These are phyloP conservation scores for Phytophthora sp. DNA, from an alignment of 352 stramenopile genomes.

Conservation along the genomic window DNA sequence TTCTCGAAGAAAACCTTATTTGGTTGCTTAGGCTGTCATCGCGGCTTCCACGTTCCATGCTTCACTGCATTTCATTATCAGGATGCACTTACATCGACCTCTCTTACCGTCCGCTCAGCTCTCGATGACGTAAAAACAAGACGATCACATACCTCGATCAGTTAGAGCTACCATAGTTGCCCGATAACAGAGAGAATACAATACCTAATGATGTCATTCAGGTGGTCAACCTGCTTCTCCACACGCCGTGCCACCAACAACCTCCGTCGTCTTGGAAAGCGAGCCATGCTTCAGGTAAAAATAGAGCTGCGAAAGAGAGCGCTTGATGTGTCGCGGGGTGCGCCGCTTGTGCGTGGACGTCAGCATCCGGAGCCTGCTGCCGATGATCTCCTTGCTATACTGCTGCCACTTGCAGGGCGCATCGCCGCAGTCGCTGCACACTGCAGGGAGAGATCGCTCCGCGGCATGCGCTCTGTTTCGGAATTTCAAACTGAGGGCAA, in stretches of 20 bases:
- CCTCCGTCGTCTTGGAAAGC: no score
- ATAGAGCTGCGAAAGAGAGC: not conserved
- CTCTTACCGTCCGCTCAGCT: not conserved
- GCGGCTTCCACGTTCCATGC: constrained; percentile 7
- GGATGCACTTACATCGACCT: not conserved
- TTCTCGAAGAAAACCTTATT: not conserved
- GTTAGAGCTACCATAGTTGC: no score
- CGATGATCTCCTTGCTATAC: not conserved
- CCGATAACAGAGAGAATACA: not conserved
- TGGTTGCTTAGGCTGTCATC: constrained; percentile 1
- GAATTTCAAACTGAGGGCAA: no score
- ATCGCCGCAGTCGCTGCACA: not conserved
- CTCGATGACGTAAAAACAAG: not conserved
- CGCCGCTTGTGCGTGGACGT: no score
- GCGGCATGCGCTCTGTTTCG: no score
- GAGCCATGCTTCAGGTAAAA: not conserved
- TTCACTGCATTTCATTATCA: constrained; percentile 13
- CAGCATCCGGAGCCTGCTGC: not conserved
- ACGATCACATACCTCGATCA: no score
- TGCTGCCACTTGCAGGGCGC: not conserved
- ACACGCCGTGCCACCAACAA: no score
- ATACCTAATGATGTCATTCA: not conserved
- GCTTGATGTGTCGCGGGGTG: no score
- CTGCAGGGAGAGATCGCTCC: no score
- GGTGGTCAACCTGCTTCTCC: no score